phyloP scores from a whole-genome alignment of 2,329 filamentous ascomycete genomes.

The Penicillium sumatraense region DNA sequence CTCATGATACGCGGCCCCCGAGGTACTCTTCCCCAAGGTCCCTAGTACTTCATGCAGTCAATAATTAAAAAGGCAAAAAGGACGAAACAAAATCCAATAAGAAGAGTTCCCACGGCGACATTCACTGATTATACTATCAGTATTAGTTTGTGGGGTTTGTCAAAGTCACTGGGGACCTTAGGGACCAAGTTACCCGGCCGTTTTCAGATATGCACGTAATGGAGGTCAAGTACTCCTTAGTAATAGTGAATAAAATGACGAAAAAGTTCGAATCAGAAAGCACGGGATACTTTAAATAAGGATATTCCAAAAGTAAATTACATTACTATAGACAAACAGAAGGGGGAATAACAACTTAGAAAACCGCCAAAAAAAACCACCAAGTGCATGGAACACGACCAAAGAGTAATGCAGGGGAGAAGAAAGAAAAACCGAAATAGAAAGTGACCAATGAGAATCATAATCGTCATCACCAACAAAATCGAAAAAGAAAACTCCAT shows the following conservation, averaged over 20 bases:
- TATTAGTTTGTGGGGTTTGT: slow-evolving; percentile 4
- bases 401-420: not conserved
- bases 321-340: slow-evolving; percentile 11
- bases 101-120: slow-evolving; percentile 7
- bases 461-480: slow-evolving; percentile 11
- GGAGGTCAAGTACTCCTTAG: not conserved
- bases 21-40: slow-evolving; percentile 43
- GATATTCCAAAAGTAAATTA: slow-evolving; percentile 8
- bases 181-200: not conserved
- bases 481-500: not conserved
- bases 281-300: not conserved
- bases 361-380: not conserved
- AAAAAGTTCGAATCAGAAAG: not conserved
- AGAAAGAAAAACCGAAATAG: slow-evolving; percentile 7
- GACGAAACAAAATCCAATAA: too few species aligned
- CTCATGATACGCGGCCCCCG: slow-evolving; percentile 26
- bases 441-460: slow-evolving; percentile 4
- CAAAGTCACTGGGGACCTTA: slow-evolving; percentile 32
- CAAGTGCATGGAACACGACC: not conserved
- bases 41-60: slow-evolving; percentile 19
- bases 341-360: slow-evolving; percentile 4
- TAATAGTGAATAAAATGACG: not conserved
- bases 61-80: slow-evolving; percentile 1
- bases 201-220: not conserved
- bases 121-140: slow-evolving; percentile 8